Conservation (phyloP, 306 rosid species). For the Casuarina cunninghamiana region DNA sequence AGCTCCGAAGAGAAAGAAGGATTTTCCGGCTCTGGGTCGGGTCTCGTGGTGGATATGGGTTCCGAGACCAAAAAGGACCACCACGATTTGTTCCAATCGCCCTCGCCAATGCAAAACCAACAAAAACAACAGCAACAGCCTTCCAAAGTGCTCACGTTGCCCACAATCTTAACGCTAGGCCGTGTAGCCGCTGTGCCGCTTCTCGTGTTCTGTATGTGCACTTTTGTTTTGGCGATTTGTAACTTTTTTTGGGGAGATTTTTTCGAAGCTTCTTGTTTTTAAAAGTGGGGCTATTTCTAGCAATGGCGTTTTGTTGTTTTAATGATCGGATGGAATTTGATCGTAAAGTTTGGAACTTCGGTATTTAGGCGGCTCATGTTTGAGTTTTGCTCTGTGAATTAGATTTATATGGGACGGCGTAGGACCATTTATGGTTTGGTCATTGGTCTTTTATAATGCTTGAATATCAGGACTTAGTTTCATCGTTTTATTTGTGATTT, state of each 20-base stretch:
- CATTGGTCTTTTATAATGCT: background rate
- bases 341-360: background rate
- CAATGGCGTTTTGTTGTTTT: slow-evolving; percentile 19
- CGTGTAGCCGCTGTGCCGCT: slow-evolving; percentile 95
- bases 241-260: background rate
- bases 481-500: background rate
- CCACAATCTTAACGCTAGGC: slow-evolving; percentile 83
- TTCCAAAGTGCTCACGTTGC: slow-evolving; percentile 79
- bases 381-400: background rate
- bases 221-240: background rate
- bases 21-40: slow-evolving; percentile 36
- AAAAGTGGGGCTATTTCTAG: background rate
- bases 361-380: background rate
- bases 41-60: slow-evolving; percentile 50
- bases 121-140: slow-evolving; percentile 27
- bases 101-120: slow-evolving; percentile 30
- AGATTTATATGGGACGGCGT: background rate
- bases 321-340: background rate
- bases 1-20: slow-evolving; percentile 30
- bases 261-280: background rate
- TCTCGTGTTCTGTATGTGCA: slow-evolving; percentile 62
- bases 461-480: background rate
- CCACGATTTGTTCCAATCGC: slow-evolving; percentile 18
- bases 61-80: slow-evolving; percentile 47
- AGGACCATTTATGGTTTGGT: background rate